Evolutionary conservation across 2,329 filamentous ascomycete genomes (phyloP), one percentile per base, ranked within the genome.

Genomic region (Juglanconis sp.): DNA sequence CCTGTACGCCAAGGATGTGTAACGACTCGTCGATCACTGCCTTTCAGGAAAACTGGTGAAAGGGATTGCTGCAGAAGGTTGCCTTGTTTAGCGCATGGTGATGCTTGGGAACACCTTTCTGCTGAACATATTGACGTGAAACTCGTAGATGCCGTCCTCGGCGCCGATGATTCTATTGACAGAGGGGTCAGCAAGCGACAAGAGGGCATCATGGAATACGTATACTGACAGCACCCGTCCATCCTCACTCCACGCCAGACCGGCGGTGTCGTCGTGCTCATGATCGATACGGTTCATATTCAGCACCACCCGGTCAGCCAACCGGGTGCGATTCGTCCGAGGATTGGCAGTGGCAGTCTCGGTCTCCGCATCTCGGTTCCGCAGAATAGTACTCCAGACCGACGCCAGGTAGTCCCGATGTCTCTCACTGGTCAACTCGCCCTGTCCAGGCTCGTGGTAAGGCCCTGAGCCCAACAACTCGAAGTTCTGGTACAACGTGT

Each of bases 71-170:
- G 15, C 15, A 15, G 9, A 47, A 47, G 5, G 13, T 47, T 24
- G 24, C 50, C 13, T 13, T 42, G 38, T 42, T 42, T 42, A 87
- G 62, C 81, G 79, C 71, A 84, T 74, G 48, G 76, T 76, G 64
- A 86, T 74, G 64, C 80, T 82, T 2, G 86, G 83, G 64, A 79
- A 82, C 36, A 81, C 74, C 71, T 86, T 89, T 62, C 90, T 80
- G 59, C 76, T 79, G 53, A 83, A 78, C 17, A 87, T 67, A 69
- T 91, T 87, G 65, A 93, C 80, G 38, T 81, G 82, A 67, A 91
- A 85, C 73, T 92, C 88, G 68, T 91, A 91, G 57, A 93, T 88
- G 59, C 90, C 90, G 65, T 90, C 86, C 69, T 91, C 87, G 38
- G 85, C 83, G 24, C 83, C 86, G 46, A 87, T 77, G 66, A 83